Evolutionary conservation across 192 early-diverging fungal genomes (phyloP).

Genomic region (Backusella mclennaniae): DNA sequence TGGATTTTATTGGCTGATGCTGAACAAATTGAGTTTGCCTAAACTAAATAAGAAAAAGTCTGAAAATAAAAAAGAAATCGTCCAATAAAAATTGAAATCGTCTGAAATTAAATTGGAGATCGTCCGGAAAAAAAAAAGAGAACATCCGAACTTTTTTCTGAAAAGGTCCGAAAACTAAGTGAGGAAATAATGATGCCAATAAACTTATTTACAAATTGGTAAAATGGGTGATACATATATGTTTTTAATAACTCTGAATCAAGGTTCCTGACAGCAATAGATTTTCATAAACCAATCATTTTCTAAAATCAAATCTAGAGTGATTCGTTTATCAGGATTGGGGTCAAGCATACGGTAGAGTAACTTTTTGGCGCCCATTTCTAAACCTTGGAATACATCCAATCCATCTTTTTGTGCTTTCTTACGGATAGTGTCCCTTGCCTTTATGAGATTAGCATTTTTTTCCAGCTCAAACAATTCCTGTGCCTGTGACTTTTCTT

Average conservation of each 20-base stretch:
- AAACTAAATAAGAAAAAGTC: too few relatives aligned
- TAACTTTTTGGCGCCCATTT: conserved; percentile 26
- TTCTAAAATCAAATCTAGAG: conserved; percentile 12
- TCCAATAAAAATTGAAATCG: too few relatives aligned
- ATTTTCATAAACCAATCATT: conserved; percentile 26
- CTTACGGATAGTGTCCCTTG: conserved; percentile 21
- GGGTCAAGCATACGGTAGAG: conserved; percentile 34
- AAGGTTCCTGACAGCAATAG: conserved; percentile 13
- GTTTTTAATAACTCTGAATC: background rate
- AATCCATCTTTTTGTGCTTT: conserved; percentile 28
- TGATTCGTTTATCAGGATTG: conserved; percentile 14
- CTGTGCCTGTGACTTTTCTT: background rate
- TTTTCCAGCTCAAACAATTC: conserved; percentile 6
- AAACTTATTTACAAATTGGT: background rate
- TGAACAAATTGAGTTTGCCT: too few relatives aligned
- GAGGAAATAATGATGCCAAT: background rate
- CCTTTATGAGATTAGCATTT: conserved; percentile 17
- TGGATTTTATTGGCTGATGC: too few relatives aligned
- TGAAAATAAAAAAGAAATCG: too few relatives aligned
- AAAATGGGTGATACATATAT: background rate
- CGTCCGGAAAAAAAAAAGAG: too few relatives aligned
- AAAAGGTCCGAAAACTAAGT: too few relatives aligned
- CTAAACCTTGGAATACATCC: conserved; percentile 28
- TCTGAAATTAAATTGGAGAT: too few relatives aligned
- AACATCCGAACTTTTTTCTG: too few relatives aligned